A percentile compares a stretch with the other conserved stretches of the same genome.
phyloP scores from a whole-genome alignment of 495 filamentous ascomycete genomes.

The Hypoxylon intermedium region DNA sequence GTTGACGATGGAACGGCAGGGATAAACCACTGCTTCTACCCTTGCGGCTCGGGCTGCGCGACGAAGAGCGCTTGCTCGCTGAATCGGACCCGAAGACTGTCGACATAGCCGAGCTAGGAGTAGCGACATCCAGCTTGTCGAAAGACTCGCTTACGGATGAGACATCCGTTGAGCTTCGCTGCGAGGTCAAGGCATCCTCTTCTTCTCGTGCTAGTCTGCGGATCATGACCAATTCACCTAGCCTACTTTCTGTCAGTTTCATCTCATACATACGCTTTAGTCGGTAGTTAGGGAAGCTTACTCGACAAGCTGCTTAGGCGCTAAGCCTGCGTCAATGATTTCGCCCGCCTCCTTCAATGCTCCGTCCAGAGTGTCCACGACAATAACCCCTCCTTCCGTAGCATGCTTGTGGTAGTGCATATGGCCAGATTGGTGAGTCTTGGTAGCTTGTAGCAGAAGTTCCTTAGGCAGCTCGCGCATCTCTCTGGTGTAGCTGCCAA shows the following conservation, averaged over 20 bases:
- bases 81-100: constrained; percentile 38
- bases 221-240: constrained; percentile 79
- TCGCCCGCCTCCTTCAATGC: constrained; percentile 89
- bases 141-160: constrained; percentile 33
- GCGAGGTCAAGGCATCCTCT: constrained; percentile 32
- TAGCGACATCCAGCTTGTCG: constrained; percentile 41
- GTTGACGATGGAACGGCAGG: constrained; percentile 28
- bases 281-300: constrained; percentile 33
- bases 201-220: constrained; percentile 40
- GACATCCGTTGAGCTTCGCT: constrained; percentile 28
- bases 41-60: constrained; percentile 32
- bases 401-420: constrained; percentile 75
- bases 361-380: constrained; percentile 83
- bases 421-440: constrained; percentile 52
- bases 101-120: constrained; percentile 38
- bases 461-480: constrained; percentile 88
- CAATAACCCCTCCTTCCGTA: constrained; percentile 72
- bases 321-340: constrained; percentile 78
- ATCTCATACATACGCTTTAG: neutral
- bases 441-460: constrained; percentile 73
- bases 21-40: constrained; percentile 19
- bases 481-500: constrained; percentile 82
- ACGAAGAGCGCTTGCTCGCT: constrained; percentile 39
- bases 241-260: constrained; percentile 43
- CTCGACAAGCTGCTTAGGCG: constrained; percentile 78